These are phyloP conservation scores for Cenococcum geophilum DNA, from an alignment of 495 filamentous ascomycete genomes.

Conservation along the genomic window DNA sequence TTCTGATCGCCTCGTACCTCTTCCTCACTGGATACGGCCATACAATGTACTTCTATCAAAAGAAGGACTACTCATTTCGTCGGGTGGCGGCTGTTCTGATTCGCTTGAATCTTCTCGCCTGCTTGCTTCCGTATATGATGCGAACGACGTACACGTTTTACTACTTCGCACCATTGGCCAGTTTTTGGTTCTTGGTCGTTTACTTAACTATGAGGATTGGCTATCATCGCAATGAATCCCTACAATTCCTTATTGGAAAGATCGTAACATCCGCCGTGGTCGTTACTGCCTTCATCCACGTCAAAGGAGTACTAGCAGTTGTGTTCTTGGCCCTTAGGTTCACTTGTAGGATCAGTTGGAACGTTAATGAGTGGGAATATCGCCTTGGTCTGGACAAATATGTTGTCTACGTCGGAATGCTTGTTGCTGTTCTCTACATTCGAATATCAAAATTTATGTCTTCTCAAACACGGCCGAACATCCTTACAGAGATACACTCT, in stretches of 20 bases:
- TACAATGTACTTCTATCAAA: conserved; percentile 50
- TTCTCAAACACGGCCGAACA: not conserved
- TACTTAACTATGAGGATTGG: conserved; percentile 46
- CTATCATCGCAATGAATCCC: conserved; percentile 39
- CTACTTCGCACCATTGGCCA: conserved; percentile 54
- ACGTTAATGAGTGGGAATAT: conserved; percentile 44
- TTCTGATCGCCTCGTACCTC: conserved; percentile 55
- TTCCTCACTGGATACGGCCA: conserved; percentile 59
- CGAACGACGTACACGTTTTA: conserved; percentile 52
- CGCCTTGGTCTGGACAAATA: conserved; percentile 46
- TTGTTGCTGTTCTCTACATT: conserved; percentile 41
- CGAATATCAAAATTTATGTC: conserved; percentile 23
- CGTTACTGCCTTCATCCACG: conserved; percentile 41
- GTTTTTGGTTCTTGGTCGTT: conserved; percentile 56
- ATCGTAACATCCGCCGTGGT: conserved; percentile 44
- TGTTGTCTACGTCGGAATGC: conserved; percentile 50
- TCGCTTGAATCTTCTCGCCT: conserved; percentile 52
- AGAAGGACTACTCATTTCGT: conserved; percentile 49
- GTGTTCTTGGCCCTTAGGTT: conserved; percentile 36
- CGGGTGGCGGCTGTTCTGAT: conserved; percentile 47
- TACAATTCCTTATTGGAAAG: conserved; percentile 45
- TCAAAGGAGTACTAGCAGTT: conserved; percentile 44
- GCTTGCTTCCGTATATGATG: conserved; percentile 52
- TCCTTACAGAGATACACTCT: not conserved
- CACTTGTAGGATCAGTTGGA: conserved; percentile 42